Evolutionary conservation across 108 stramenopile genomes (phyloP).

Genomic region (Cyclotella atomus): DNA sequence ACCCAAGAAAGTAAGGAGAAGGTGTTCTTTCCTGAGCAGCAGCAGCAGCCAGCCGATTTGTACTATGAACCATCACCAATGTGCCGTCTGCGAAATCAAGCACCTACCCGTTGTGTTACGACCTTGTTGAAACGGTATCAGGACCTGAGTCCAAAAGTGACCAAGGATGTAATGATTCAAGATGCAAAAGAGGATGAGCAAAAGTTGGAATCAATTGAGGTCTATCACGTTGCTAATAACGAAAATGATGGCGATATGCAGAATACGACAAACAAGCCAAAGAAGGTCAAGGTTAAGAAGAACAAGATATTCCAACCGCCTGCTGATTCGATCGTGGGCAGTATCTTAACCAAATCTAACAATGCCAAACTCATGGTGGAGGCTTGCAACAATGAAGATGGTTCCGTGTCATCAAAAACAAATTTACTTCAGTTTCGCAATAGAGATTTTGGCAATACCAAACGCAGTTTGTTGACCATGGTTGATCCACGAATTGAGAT

Average conservation of each 20-base stretch:
- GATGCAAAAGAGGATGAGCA: not conserved
- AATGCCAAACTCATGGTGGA: too few relatives aligned
- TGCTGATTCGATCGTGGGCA: too few relatives aligned
- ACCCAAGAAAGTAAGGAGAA: not conserved
- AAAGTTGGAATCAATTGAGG: too few relatives aligned
- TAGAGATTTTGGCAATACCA: conserved; percentile 1
- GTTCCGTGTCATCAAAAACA: not conserved
- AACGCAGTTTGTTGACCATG: not conserved
- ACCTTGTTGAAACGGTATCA: not conserved
- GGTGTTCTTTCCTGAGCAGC: not conserved
- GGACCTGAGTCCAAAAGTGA: not conserved
- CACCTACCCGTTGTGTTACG: not conserved
- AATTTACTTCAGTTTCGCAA: not conserved
- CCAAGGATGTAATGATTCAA: not conserved
- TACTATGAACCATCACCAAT: conserved; percentile 7
- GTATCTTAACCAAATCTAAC: too few relatives aligned
- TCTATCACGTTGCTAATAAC: too few relatives aligned
- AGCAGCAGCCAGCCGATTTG: not conserved
- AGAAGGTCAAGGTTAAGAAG: not conserved
- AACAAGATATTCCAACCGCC: too few relatives aligned
- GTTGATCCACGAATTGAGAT: not conserved
- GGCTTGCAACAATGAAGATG: not conserved
- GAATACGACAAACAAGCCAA: not conserved
- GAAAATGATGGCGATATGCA: not conserved
- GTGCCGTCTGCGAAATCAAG: conserved; percentile 1